A percentile compares a stretch with the other conserved stretches of the same genome.
These are phyloP conservation scores for Musa schizocarpa DNA, from an alignment of 176 grass and related monocot genomes.

Conservation along the genomic window DNA sequence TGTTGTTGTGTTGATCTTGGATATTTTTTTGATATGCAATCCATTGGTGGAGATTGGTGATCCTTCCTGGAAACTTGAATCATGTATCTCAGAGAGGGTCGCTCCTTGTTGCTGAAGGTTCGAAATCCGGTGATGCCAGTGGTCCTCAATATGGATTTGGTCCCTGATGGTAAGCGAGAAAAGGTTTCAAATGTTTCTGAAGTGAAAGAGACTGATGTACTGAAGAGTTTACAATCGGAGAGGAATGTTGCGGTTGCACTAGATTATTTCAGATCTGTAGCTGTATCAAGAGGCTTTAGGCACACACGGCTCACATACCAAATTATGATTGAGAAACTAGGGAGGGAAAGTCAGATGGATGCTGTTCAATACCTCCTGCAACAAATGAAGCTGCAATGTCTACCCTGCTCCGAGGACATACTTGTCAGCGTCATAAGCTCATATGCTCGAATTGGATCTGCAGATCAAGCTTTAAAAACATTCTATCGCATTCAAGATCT, in stretches of 20 bases:
- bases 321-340: constrained; percentile 51
- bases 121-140: neutral
- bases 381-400: constrained; percentile 56
- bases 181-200: neutral
- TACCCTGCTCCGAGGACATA: constrained; percentile 43
- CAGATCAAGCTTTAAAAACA: constrained; percentile 57
- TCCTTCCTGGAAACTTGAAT: neutral
- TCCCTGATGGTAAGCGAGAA: neutral
- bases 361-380: constrained; percentile 59
- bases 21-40: neutral
- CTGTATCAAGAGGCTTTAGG: neutral
- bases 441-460: constrained; percentile 44
- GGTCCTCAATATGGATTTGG: neutral
- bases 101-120: constrained; percentile 12
- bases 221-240: constrained; percentile 6
- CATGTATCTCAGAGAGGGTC: constrained; percentile 7
- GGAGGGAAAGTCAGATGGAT: constrained; percentile 45
- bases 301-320: constrained; percentile 36
- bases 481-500: constrained; percentile 76
- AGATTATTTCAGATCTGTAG: neutral
- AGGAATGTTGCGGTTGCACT: constrained; percentile 1
- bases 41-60: neutral
- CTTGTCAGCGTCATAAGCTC: constrained; percentile 41
- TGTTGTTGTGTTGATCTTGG: neutral
- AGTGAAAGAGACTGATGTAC: constrained; percentile 15